Base-by-base conservation (phyloP, 2,329 filamentous ascomycete species). In the Fusarium globosum region DNA sequence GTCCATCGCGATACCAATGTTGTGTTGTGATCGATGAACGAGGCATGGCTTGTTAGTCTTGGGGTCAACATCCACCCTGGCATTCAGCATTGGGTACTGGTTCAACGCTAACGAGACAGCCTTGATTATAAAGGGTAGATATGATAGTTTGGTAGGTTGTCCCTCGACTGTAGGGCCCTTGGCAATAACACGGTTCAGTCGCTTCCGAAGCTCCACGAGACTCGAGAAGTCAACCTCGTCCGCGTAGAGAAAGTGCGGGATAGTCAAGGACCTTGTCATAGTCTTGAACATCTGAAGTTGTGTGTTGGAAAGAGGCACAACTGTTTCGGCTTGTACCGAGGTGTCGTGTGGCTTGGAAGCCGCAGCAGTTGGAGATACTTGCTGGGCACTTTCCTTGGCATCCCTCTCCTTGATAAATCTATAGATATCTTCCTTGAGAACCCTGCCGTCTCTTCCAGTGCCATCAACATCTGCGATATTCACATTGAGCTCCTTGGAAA, bases 271-370 rank as follows among this genome's bases (percentile, higher is more conserved):
- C 66, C 91, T 91, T 20, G 96, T 98, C 96, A 99, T 99, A 68
- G 91, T 89, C 85, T 97, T 98, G 90, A 97, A 98, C 96, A 99
- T 99, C 80, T 94, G 93, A 42, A 89, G 88, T 84, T 98, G 96
- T 20, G 94, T 93, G 42, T 91, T 92, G 18, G 94, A 94, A 69
- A 99, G 86, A 65, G 89, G 85, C 38, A 92, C 87, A 4, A 86
- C 83, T 14, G 91, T 93, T 82, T 98, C 96, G 61, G 85, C 85
- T 81, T 93, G 92, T 51, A 85, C 83, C 14, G 83, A 77, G 28
- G 81, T 76, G 69, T 82, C 74, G 41, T 61, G 61, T 28, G 74
- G 59, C 30, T 61, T 64, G 16, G 59, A 41, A 8, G 76, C 21
- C 30, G 69, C 77, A 64, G 69, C 78, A 62, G 65, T 78, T 55